A percentile compares a stretch with the other conserved stretches of the same genome.
These are phyloP conservation scores for Metschnikowia sp. DNA, from an alignment of 805 yeast genomes.

Conservation along the genomic window DNA sequence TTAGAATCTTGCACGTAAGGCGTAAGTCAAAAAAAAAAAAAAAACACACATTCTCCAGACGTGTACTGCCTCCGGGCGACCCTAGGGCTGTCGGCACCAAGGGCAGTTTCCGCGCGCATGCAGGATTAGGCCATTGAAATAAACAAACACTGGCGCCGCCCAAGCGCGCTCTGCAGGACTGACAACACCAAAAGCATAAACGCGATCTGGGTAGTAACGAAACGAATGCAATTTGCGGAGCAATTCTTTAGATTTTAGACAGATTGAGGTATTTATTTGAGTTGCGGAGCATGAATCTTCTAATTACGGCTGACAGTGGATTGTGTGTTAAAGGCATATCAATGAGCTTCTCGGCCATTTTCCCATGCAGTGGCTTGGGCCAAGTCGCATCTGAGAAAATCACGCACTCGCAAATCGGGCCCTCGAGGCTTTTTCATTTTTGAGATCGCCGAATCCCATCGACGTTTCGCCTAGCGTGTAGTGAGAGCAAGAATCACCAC, in stretches of 20 bases:
- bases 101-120: not conserved
- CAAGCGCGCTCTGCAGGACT: conserved; percentile 8
- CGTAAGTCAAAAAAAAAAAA: not conserved
- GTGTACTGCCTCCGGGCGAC: conserved; percentile 5
- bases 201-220: not conserved
- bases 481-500: too few relatives aligned
- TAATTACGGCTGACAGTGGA: too few relatives aligned
- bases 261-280: too few relatives aligned
- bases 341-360: too few relatives aligned
- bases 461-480: too few relatives aligned
- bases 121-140: not conserved
- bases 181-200: not conserved
- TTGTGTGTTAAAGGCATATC: too few relatives aligned
- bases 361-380: too few relatives aligned
- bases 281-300: too few relatives aligned
- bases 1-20: not conserved
- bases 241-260: not conserved
- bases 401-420: too few relatives aligned
- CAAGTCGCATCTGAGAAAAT: too few relatives aligned
- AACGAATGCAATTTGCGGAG: not conserved
- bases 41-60: conserved; percentile 2
- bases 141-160: conserved; percentile 5
- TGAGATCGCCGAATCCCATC: too few relatives aligned
- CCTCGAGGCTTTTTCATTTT: too few relatives aligned
- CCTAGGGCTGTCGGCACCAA: not conserved